Base-by-base conservation (phyloP, 2,329 filamentous ascomycete genomes). In the Diplodia intermedia region DNA sequence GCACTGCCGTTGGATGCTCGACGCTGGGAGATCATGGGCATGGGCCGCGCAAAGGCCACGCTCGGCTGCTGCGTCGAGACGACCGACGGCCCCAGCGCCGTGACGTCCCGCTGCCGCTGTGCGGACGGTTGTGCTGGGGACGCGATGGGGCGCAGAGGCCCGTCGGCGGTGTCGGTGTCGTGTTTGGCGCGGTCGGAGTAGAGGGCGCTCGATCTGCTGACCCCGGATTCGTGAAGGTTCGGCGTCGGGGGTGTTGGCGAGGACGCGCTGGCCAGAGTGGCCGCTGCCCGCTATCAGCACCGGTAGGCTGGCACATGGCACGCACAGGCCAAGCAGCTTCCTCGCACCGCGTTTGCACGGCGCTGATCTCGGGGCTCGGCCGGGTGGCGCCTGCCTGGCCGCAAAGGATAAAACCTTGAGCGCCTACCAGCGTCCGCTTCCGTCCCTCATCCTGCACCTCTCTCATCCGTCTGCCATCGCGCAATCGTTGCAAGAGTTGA, bases 161-260 rank as follows among this genome's bases (percentile, higher is more conserved):
- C 23, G 23, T 3, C 23, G 23, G 23, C 23, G 23, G 23, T 26
- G 20, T 26, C n/a, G n/a, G n/a, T 5, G 20, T 26, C 31, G n/a
- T 38, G 56, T 26, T 31, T 6, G 26, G 56, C 14, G 56, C 8
- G 15, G 14, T 54, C 26, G 26, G 56, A 23, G 56, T 4, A 23
- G 14, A 33, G 56, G 18, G 57, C 47, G 60, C 14, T 9, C 60
- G 43, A 52, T 63, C 60, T 63, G 60, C 43, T 63, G 60, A 52
- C 60, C 47, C 60, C 29, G 60, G 60, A 52, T 63, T 63, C 60
- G 60, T 63, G 60, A 63, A 63, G 29, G 43, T 63, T 63, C 60
- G 47, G 47, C 60, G 60, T 26, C 56, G 60, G 60, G 47, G 60
- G 43, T 33, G 60, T 29, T 52, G 47, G 60, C 14, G 15, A 49